Conservation (phyloP, 2,329 filamentous ascomycete genomes). For the Cadophora gregata region DNA sequence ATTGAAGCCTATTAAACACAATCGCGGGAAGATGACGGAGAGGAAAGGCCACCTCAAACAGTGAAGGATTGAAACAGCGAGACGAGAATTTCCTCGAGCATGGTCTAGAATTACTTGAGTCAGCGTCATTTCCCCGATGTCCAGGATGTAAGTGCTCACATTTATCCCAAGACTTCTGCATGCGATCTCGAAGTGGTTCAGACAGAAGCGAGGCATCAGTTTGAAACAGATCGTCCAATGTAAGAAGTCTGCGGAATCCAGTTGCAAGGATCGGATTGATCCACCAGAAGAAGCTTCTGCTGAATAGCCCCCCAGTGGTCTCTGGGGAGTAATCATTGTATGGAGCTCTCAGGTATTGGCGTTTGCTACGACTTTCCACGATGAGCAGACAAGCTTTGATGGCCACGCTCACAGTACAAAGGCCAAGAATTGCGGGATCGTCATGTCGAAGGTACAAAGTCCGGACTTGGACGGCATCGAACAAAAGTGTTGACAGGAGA, state of each 20-base stretch:
- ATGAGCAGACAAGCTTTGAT: conserved; percentile 35
- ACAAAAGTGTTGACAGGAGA: conserved; percentile 26
- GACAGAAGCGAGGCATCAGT: conserved; percentile 31
- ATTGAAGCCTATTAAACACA: conserved; percentile 37
- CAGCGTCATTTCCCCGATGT: not conserved
- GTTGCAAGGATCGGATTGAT: conserved; percentile 44
- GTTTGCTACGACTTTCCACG: conserved; percentile 37
- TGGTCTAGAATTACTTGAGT: conserved; percentile 19
- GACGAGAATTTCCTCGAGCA: conserved; percentile 24
- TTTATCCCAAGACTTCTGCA: conserved; percentile 30
- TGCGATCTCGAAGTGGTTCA: conserved; percentile 17
- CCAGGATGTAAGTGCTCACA: conserved; percentile 14
- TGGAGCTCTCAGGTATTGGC: conserved; percentile 23
- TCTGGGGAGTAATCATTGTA: conserved; percentile 39
- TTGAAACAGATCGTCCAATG: conserved; percentile 41
- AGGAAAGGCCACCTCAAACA: conserved; percentile 29
- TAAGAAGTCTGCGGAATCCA: conserved; percentile 44
- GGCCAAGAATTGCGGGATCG: conserved; percentile 22
- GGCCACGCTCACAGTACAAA: conserved; percentile 31
- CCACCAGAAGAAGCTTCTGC: conserved; percentile 47
- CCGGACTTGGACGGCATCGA: conserved; percentile 33
- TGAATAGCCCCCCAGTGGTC: conserved; percentile 45
- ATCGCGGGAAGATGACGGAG: conserved; percentile 32
- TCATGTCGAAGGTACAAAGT: conserved; percentile 39
- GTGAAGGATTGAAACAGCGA: conserved; percentile 28